A percentile compares a stretch with the other conserved stretches of the same genome.
phyloP scores from a whole-genome alignment of 345 rosid species.

The Isatis tinctoria region DNA sequence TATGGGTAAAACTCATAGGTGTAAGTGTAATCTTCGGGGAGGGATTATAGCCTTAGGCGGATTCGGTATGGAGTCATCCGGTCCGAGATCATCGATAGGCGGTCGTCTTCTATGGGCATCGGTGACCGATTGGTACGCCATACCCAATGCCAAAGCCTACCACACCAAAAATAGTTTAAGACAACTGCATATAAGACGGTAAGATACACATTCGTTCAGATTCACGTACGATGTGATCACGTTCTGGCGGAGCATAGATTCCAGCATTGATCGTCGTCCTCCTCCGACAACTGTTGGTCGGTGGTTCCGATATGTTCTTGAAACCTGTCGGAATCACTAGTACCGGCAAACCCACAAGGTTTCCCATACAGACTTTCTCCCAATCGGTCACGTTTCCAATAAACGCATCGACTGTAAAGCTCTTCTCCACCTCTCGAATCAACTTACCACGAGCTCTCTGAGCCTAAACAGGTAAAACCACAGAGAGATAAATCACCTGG shows the following conservation, averaged over 20 bases:
- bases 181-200: not conserved
- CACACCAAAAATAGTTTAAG: not conserved
- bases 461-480: constrained; percentile 39
- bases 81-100: constrained; percentile 63
- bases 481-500: not conserved
- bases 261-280: constrained; percentile 60
- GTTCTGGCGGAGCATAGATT: constrained; percentile 76
- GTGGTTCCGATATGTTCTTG: constrained; percentile 50
- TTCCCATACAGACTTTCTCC: constrained; percentile 89
- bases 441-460: constrained; percentile 77
- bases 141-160: constrained; percentile 85
- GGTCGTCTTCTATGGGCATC: constrained; percentile 76
- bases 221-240: constrained; percentile 68
- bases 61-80: constrained; percentile 45
- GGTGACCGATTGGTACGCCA: constrained; percentile 77
- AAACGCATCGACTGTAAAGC: constrained; percentile 74
- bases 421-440: constrained; percentile 65
- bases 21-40: constrained; percentile 40
- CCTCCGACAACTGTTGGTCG: constrained; percentile 46
- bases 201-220: not conserved
- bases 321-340: constrained; percentile 68
- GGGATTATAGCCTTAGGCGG: constrained; percentile 42
- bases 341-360: constrained; percentile 81
- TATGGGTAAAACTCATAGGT: constrained; percentile 15
- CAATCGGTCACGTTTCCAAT: constrained; percentile 83